Percentiles rank a stretch among this genome's conserved stretches.
Evolutionary conservation across 2,329 filamentous ascomycete genomes (phyloP).

Genomic region (Myotisia sp.): DNA sequence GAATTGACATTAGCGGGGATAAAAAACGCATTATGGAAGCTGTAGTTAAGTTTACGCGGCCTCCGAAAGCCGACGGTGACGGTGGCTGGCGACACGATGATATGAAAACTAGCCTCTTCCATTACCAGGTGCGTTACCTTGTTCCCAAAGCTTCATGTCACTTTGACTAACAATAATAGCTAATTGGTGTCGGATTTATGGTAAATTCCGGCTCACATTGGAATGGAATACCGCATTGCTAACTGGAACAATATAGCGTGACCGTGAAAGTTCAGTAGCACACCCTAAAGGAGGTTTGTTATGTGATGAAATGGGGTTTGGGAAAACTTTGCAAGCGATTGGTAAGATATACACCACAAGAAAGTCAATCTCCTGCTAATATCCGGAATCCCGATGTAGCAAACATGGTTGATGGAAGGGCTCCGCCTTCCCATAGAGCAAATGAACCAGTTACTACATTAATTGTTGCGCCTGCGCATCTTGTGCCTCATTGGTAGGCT

Average conservation of each 20-base stretch:
- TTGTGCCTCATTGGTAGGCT: constrained; percentile 23
- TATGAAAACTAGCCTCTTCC: constrained; percentile 21
- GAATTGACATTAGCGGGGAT: constrained; percentile 16
- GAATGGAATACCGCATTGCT: neutral
- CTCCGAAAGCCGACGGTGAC: constrained; percentile 17
- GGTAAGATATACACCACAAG: constrained; percentile 12
- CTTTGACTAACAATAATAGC: constrained; percentile 13
- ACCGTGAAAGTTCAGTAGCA: constrained; percentile 17
- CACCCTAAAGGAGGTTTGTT: constrained; percentile 24
- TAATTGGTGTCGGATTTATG: constrained; percentile 23
- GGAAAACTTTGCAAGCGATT: constrained; percentile 27
- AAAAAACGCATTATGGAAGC: constrained; percentile 16
- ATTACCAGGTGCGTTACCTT: constrained; percentile 20
- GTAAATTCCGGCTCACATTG: constrained; percentile 11
- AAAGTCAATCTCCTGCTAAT: constrained; percentile 4
- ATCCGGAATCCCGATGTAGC: constrained; percentile 13
- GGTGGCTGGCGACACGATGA: constrained; percentile 22
- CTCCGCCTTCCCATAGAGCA: constrained; percentile 8
- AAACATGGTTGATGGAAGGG: constrained; percentile 25
- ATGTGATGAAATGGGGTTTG: constrained; percentile 30
- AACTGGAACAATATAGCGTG: constrained; percentile 15
- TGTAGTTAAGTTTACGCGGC: constrained; percentile 17
- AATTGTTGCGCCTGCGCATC: constrained; percentile 23
- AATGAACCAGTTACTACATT: constrained; percentile 20
- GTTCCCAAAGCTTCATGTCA: neutral